Conservation (phyloP, 1,139 yeast genomes). For the Kurtzmaniella natalensis region DNA sequence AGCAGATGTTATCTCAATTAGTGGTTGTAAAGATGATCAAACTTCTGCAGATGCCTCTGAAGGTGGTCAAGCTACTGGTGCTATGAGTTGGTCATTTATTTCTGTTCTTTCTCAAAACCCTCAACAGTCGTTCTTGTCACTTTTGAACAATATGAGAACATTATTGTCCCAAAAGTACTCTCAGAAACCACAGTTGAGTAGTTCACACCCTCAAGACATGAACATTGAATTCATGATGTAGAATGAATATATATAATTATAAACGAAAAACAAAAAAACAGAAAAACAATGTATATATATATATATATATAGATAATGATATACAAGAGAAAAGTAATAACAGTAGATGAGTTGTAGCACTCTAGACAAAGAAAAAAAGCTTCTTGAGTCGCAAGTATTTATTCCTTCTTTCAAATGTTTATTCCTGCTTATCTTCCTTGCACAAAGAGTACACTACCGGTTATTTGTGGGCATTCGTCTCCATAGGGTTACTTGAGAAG, state of each 20-base stretch:
- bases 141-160: constrained; percentile 76
- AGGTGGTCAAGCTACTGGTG: constrained; percentile 81
- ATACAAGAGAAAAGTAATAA: no score
- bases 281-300: background rate
- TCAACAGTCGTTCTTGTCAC: constrained; percentile 69
- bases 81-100: constrained; percentile 90
- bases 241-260: background rate
- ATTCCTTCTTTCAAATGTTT: no score
- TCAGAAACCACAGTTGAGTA: constrained; percentile 85
- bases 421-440: no score
- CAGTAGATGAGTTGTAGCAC: no score
- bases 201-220: constrained; percentile 82
- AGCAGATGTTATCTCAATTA: constrained; percentile 81
- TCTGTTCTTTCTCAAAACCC: constrained; percentile 64
- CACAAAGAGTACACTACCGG: no score
- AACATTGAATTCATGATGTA: constrained; percentile 53
- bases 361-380: no score
- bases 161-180: constrained; percentile 66
- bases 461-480: no score
- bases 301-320: no score
- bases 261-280: background rate
- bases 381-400: no score
- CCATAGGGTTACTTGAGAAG: no score
- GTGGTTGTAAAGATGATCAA: constrained; percentile 89
- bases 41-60: constrained; percentile 79